Conservation (phyloP, 306 rosid genomes). For the Glycine soja region DNA sequence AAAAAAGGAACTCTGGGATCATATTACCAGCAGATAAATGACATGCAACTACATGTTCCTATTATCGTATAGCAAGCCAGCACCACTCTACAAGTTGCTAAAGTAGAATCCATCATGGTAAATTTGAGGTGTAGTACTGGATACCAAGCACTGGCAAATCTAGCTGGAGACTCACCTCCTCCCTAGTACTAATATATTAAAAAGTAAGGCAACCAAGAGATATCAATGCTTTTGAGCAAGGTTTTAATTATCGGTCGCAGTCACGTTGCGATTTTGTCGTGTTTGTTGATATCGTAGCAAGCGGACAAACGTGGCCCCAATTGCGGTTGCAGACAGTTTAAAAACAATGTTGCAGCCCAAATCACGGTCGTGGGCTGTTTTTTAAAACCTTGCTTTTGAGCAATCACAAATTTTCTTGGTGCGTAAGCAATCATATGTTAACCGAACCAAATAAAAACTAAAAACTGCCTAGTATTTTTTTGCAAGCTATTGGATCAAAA, state of each 20-base stretch:
- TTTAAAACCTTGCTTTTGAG: not conserved
- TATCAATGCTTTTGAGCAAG: not conserved
- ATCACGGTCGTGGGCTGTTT: too few species aligned
- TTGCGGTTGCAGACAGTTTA: too few species aligned
- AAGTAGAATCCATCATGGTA: slow-evolving; percentile 20
- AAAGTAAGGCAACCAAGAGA: slow-evolving; percentile 3
- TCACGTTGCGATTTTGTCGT: too few species aligned
- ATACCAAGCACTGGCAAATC: not conserved
- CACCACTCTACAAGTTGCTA: not conserved
- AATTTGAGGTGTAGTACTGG: slow-evolving; percentile 12
- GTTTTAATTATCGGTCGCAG: too few species aligned
- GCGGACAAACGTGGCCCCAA: too few species aligned
- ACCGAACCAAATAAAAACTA: not conserved
- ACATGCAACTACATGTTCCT: slow-evolving; percentile 15
- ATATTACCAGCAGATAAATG: slow-evolving; percentile 8
- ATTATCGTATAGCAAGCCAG: not conserved
- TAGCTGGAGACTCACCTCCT: not conserved
- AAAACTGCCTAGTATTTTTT: not conserved
- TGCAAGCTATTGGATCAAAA: too few species aligned
- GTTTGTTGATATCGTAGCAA: too few species aligned
- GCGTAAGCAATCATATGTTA: not conserved
- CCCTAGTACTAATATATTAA: slow-evolving; percentile 1
- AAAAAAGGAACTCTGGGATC: slow-evolving; percentile 1
- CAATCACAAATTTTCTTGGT: not conserved
- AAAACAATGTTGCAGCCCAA: too few species aligned